Percentiles rank a stretch among this genome's conserved stretches.
phyloP scores from a whole-genome alignment of 129 eudicot species.

The Silybum marianum region DNA sequence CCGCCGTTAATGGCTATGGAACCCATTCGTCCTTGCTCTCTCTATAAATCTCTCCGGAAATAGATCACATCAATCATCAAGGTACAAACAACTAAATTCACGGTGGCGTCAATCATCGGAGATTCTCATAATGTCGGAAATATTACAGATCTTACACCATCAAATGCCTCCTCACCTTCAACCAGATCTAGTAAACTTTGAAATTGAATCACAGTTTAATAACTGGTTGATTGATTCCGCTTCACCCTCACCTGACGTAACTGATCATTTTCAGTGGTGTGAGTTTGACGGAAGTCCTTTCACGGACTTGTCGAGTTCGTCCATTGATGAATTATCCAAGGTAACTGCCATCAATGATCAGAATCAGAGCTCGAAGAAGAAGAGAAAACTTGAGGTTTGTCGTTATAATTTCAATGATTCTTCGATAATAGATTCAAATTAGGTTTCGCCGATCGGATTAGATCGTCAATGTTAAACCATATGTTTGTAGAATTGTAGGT shows the following conservation, averaged over 20 bases:
- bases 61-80: not conserved
- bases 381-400: slow-evolving; percentile 38
- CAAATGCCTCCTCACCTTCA: slow-evolving; percentile 18
- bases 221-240: slow-evolving; percentile 6
- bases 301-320: slow-evolving; percentile 16
- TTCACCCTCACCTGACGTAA: not conserved
- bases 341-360: slow-evolving; percentile 13
- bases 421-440: not conserved
- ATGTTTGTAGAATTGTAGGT: not conserved
- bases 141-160: slow-evolving; percentile 21
- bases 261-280: slow-evolving; percentile 10
- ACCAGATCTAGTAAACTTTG: not conserved
- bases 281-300: slow-evolving; percentile 18
- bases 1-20: not conserved
- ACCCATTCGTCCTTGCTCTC: not conserved
- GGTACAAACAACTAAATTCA: not conserved
- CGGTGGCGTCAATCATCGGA: not conserved
- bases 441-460: not conserved
- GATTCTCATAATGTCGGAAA: slow-evolving; percentile 20
- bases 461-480: not conserved
- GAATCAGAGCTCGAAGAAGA: slow-evolving; percentile 20
- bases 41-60: slow-evolving; percentile 22
- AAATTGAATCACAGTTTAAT: not conserved
- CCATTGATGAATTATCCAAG: slow-evolving; percentile 35
- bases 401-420: not conserved